Evolutionary conservation across 2,329 filamentous ascomycete genomes (phyloP).

Genomic region (Dothidotthia symphoricarpi): DNA sequence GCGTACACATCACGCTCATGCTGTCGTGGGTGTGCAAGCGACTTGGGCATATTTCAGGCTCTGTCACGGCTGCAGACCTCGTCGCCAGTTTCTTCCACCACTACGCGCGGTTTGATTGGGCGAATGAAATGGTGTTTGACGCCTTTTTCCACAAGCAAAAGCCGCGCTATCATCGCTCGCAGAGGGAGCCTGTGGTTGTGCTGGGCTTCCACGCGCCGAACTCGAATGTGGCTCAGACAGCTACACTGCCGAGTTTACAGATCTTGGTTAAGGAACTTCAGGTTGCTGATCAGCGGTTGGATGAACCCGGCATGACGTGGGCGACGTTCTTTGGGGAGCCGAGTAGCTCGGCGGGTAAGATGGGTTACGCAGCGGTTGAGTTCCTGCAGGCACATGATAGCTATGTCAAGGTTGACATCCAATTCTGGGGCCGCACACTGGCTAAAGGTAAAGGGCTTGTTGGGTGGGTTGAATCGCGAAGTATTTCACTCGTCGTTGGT

Average conservation of each 20-base stretch:
- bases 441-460: conserved; percentile 57
- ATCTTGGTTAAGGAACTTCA: conserved; percentile 54
- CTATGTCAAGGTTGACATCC: conserved; percentile 61
- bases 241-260: conserved; percentile 54
- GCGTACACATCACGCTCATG: conserved; percentile 64
- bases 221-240: conserved; percentile 59
- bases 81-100: conserved; percentile 62
- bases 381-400: conserved; percentile 56
- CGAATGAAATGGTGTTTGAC: conserved; percentile 56
- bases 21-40: conserved; percentile 60
- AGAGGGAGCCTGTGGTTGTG: conserved; percentile 62
- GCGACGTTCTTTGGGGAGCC: conserved; percentile 21
- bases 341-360: background rate
- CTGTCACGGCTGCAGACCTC: conserved; percentile 52
- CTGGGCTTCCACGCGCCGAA: conserved; percentile 62
- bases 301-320: conserved; percentile 28
- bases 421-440: conserved; percentile 63
- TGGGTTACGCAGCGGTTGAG: conserved; percentile 24
- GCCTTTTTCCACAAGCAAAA: conserved; percentile 52
- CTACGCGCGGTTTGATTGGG: conserved; percentile 63
- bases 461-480: conserved; percentile 64
- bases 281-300: conserved; percentile 47
- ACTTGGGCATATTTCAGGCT: conserved; percentile 22
- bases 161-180: conserved; percentile 53
- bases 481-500: conserved; percentile 59